Evolutionary conservation across 116 monocot genomes (phyloP).

Genomic region (Cymodocea nodosa): DNA sequence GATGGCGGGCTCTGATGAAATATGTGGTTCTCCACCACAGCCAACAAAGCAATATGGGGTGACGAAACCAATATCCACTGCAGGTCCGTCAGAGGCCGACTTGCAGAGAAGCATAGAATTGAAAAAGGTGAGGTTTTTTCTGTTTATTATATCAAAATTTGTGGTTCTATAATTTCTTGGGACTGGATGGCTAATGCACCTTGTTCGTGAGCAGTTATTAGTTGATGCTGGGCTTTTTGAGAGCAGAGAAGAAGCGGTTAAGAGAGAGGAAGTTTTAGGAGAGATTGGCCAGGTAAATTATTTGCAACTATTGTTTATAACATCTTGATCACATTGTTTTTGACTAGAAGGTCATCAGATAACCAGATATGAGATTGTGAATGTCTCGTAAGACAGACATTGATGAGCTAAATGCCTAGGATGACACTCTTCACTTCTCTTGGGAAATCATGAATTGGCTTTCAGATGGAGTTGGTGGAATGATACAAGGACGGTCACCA

Average conservation of each 20-base stretch:
- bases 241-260: conserved; percentile 52
- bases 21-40: conserved; percentile 3
- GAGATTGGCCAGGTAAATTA: conserved; percentile 50
- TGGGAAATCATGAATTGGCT: too few relatives aligned
- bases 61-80: conserved; percentile 43
- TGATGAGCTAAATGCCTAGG: too few relatives aligned
- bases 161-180: not conserved
- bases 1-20: conserved; percentile 12
- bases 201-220: conserved; percentile 39
- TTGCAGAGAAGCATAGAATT: conserved; percentile 25
- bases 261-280: conserved; percentile 68
- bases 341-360: too few relatives aligned
- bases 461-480: too few relatives aligned
- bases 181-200: not conserved
- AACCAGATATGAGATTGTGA: too few relatives aligned
- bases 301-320: not conserved
- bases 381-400: too few relatives aligned
- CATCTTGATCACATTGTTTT: too few relatives aligned
- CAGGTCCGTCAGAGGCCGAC: conserved; percentile 47
- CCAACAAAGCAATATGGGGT: conserved; percentile 14
- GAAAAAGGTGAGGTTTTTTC: conserved; percentile 27
- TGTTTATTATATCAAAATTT: not conserved
- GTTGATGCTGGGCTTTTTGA: conserved; percentile 72
- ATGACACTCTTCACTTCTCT: too few relatives aligned
- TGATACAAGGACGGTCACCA: too few relatives aligned